These are phyloP conservation scores for Entomortierella chlamydospora DNA, from an alignment of 192 early-diverging fungal genomes.

Conservation along the genomic window DNA sequence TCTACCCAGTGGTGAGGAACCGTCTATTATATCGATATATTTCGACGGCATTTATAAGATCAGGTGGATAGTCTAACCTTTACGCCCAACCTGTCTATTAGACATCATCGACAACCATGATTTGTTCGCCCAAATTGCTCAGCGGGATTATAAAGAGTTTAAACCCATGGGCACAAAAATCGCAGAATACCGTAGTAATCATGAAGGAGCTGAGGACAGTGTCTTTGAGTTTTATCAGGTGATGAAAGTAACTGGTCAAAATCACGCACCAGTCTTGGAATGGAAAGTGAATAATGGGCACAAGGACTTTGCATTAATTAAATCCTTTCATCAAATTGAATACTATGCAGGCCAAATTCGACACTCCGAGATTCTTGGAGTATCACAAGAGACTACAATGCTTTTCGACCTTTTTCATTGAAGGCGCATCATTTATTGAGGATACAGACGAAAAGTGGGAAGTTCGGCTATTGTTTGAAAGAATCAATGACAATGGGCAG, in stretches of 20 bases:
- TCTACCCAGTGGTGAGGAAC: slow-evolving; percentile 54
- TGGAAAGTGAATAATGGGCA: no score
- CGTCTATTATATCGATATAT: slow-evolving; percentile 1
- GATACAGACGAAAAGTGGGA: slow-evolving; percentile 88
- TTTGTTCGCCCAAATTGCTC: slow-evolving; percentile 73
- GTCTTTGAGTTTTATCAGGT: slow-evolving; percentile 81
- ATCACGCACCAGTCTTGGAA: no score
- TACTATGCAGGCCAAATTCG: slow-evolving; percentile 65
- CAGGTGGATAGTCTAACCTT: no score
- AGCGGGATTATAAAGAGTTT: slow-evolving; percentile 72
- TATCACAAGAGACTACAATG: slow-evolving; percentile 86
- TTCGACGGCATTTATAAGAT: slow-evolving; percentile 8
- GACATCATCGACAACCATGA: slow-evolving; percentile 68
- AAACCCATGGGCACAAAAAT: slow-evolving; percentile 84
- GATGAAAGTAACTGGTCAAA: background rate
- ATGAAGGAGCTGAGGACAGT: slow-evolving; percentile 47
- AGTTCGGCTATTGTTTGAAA: slow-evolving; percentile 72
- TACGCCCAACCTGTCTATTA: no score
- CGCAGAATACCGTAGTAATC: slow-evolving; percentile 71
- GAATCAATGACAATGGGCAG: slow-evolving; percentile 53
- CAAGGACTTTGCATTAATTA: background rate
- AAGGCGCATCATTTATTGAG: slow-evolving; percentile 90
- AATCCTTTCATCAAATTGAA: slow-evolving; percentile 3
- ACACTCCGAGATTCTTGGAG: slow-evolving; percentile 71
- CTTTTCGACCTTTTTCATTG: slow-evolving; percentile 88